Evolutionary conservation across 176 grass and related monocot genomes (phyloP).

Genomic region (Triticum dicoccoides): DNA sequence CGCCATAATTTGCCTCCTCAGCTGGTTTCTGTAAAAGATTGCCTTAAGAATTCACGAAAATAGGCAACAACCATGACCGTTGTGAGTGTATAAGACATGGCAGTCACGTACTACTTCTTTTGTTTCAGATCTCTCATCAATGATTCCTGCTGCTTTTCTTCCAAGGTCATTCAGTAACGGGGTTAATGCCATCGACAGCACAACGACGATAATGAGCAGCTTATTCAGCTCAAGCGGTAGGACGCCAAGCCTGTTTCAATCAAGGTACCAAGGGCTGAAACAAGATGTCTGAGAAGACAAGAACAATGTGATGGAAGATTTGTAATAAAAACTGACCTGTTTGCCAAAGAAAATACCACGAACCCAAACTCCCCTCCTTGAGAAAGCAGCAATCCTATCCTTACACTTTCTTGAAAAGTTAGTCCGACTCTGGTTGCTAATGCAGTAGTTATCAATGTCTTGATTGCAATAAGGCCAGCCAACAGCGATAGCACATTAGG

Average conservation of each 20-base stretch:
- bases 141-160: slow-evolving; percentile 60
- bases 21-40: slow-evolving; percentile 60
- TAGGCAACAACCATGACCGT: slow-evolving; percentile 7
- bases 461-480: slow-evolving; percentile 82
- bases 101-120: slow-evolving; percentile 69
- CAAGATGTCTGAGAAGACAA: neutral
- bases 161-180: slow-evolving; percentile 93
- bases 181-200: slow-evolving; percentile 95
- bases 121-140: slow-evolving; percentile 71
- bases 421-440: slow-evolving; percentile 85
- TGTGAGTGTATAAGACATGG: neutral
- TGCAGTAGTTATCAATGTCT: slow-evolving; percentile 87
- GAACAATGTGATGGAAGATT: neutral
- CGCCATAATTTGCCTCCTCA: slow-evolving; percentile 67
- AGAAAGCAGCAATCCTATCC: slow-evolving; percentile 93
- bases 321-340: slow-evolving; percentile 49
- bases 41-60: slow-evolving; percentile 21
- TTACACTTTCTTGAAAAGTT: slow-evolving; percentile 91
- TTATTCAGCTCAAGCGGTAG: slow-evolving; percentile 97
- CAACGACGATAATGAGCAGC: slow-evolving; percentile 96
- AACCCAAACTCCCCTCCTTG: slow-evolving; percentile 99
- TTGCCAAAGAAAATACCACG: slow-evolving; percentile 96
- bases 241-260: slow-evolving; percentile 74
- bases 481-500: slow-evolving; percentile 88
- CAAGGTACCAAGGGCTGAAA: slow-evolving; percentile 5